Evolutionary conservation across 2,329 filamentous ascomycete species (phyloP).

Genomic region (Colletotrichum sp.): DNA sequence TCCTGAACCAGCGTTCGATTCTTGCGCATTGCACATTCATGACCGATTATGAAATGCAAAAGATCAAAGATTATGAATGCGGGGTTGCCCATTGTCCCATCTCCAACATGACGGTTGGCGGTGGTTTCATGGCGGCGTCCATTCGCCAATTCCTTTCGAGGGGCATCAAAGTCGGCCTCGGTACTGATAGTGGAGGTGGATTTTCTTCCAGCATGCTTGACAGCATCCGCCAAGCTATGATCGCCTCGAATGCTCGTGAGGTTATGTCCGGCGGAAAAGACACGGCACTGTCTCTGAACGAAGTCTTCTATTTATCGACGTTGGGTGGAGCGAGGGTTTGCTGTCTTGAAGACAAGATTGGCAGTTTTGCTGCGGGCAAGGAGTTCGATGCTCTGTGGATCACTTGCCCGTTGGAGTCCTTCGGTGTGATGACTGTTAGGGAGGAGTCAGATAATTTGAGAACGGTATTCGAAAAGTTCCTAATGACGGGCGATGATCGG

Average conservation of each 20-base stretch:
- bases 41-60: conserved; percentile 57
- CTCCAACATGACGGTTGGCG: conserved; percentile 67
- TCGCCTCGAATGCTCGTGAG: conserved; percentile 56
- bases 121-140: conserved; percentile 67
- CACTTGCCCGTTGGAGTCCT: conserved; percentile 34
- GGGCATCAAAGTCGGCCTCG: conserved; percentile 69
- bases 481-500: conserved; percentile 70
- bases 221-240: conserved; percentile 62
- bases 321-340: conserved; percentile 66
- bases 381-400: conserved; percentile 66
- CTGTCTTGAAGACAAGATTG: conserved; percentile 56
- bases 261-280: conserved; percentile 44
- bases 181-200: conserved; percentile 69
- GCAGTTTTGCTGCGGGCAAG: conserved; percentile 63
- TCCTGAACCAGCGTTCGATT: conserved; percentile 62
- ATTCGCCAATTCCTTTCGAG: conserved; percentile 61
- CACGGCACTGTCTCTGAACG: conserved; percentile 50
- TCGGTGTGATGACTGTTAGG: conserved; percentile 55
- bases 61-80: conserved; percentile 52
- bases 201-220: conserved; percentile 66
- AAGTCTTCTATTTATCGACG: conserved; percentile 66
- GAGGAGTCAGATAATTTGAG: conserved; percentile 52
- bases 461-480: conserved; percentile 64
- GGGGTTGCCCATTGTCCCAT: conserved; percentile 70
- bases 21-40: conserved; percentile 72